Conservation (phyloP, 352 stramenopile species). For the Globisporangium abappressorium region DNA sequence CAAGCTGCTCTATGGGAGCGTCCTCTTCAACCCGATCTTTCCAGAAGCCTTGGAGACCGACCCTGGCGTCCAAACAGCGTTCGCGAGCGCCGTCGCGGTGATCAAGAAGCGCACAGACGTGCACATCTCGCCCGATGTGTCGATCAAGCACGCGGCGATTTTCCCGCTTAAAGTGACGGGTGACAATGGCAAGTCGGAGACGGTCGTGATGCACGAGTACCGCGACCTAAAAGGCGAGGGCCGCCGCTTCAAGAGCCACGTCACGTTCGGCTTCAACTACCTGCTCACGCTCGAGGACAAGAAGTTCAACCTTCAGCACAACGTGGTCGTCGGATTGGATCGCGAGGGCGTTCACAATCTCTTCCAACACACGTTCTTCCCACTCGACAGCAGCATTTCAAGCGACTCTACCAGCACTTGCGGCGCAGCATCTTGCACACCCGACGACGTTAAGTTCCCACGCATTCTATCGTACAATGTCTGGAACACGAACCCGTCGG, state of each 20-base stretch:
- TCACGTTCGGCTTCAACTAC: constrained; percentile 54
- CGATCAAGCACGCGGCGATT: constrained; percentile 30
- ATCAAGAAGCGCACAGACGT: constrained; percentile 40
- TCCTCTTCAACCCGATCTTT: constrained; percentile 48
- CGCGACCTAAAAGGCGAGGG: constrained; percentile 26
- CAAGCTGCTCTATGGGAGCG: constrained; percentile 57
- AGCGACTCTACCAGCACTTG: neutral
- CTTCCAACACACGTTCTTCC: constrained; percentile 63
- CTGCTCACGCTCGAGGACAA: constrained; percentile 56
- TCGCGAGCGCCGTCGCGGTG: constrained; percentile 30
- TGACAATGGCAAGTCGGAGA: constrained; percentile 66
- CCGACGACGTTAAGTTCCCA: constrained; percentile 18
- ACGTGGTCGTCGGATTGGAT: constrained; percentile 64
- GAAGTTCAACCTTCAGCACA: constrained; percentile 50
- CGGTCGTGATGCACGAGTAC: constrained; percentile 63
- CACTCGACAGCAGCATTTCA: constrained; percentile 19
- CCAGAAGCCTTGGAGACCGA: constrained; percentile 26
- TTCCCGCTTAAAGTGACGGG: constrained; percentile 56
- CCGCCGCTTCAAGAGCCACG: constrained; percentile 55
- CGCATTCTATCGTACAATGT: constrained; percentile 87
- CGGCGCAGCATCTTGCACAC: neutral
- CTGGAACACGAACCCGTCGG: constrained; percentile 87
- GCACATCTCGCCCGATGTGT: constrained; percentile 38
- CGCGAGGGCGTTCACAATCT: constrained; percentile 68
- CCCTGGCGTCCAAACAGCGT: constrained; percentile 40